These are phyloP conservation scores for Iris pallida DNA, from an alignment of 116 monocot species.

Conservation along the genomic window DNA sequence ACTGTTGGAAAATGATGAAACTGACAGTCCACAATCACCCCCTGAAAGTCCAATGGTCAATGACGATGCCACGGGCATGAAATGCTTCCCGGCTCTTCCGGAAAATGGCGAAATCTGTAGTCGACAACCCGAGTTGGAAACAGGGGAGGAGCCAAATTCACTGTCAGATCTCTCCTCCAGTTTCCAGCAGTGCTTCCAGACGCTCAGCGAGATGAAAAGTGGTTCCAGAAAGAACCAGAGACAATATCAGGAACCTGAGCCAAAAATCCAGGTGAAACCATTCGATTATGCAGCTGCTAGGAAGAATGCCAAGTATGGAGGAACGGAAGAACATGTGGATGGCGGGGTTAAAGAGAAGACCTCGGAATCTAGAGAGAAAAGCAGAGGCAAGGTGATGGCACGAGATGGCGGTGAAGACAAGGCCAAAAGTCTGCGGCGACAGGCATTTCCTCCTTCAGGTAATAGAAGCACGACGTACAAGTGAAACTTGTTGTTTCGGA, in stretches of 20 bases:
- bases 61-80: slow-evolving; percentile 4
- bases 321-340: slow-evolving; percentile 7
- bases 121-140: background rate
- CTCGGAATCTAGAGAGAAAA: slow-evolving; percentile 7
- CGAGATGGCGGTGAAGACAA: slow-evolving; percentile 13
- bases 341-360: slow-evolving; percentile 18
- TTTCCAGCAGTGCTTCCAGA: slow-evolving; percentile 42
- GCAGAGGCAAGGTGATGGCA: slow-evolving; percentile 6
- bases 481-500: background rate
- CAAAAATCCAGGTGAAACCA: slow-evolving; percentile 23
- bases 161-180: slow-evolving; percentile 50
- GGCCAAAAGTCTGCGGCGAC: slow-evolving; percentile 46
- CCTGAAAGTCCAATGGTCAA: slow-evolving; percentile 8
- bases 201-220: slow-evolving; percentile 20
- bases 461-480: slow-evolving; percentile 65
- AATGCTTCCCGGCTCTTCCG: slow-evolving; percentile 15
- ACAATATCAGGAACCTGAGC: slow-evolving; percentile 4
- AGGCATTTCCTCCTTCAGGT: slow-evolving; percentile 84
- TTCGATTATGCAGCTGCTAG: slow-evolving; percentile 78
- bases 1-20: slow-evolving; percentile 30
- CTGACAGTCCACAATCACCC: slow-evolving; percentile 8
- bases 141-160: slow-evolving; percentile 15
- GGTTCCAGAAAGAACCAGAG: slow-evolving; percentile 11
- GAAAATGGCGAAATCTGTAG: background rate
- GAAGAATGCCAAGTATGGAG: slow-evolving; percentile 40